A percentile compares a stretch with the other conserved stretches of the same genome.
phyloP scores from a whole-genome alignment of 1,139 yeast genomes.

The Taphrina deformans region DNA sequence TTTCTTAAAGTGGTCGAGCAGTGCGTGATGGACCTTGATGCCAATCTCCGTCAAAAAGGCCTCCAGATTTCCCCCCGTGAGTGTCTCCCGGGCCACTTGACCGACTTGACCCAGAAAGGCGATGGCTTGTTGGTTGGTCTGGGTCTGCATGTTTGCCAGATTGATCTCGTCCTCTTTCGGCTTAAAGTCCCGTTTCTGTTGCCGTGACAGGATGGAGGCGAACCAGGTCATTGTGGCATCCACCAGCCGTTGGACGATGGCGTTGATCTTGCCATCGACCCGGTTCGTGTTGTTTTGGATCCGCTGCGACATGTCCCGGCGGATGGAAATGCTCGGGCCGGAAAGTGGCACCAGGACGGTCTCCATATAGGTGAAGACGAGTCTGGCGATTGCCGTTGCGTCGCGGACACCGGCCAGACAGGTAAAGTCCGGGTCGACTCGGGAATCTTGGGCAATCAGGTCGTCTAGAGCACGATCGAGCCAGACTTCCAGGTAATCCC shows the following conservation, averaged over 20 bases:
- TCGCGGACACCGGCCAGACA: constrained; percentile 57
- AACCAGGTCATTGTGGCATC: constrained; percentile 47
- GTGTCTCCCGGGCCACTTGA: constrained; percentile 43
- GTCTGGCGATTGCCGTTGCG: constrained; percentile 63
- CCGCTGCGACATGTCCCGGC: constrained; percentile 58
- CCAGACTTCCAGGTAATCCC: constrained; percentile 70
- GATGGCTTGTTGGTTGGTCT: constrained; percentile 64
- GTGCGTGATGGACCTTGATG: constrained; percentile 56
- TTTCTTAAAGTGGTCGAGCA: constrained; percentile 73
- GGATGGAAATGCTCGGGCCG: constrained; percentile 54
- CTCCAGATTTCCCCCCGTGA: constrained; percentile 58
- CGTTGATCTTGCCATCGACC: constrained; percentile 68
- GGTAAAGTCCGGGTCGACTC: constrained; percentile 48
- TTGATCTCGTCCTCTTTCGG: constrained; percentile 49
- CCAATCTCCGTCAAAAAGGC: constrained; percentile 63
- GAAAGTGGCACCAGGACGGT: constrained; percentile 73
- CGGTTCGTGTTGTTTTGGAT: constrained; percentile 67
- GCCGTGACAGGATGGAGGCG: constrained; percentile 55
- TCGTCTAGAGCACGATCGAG: constrained; percentile 64
- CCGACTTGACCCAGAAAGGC: constrained; percentile 52
- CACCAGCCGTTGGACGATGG: constrained; percentile 62
- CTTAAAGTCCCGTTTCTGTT: constrained; percentile 61
- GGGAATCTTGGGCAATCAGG: constrained; percentile 48
- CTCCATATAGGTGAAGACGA: constrained; percentile 70
- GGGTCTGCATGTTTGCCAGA: constrained; percentile 30